Evolutionary conservation across 164 flowering plant species (phyloP).

Genomic region (Umbellularia californica): DNA sequence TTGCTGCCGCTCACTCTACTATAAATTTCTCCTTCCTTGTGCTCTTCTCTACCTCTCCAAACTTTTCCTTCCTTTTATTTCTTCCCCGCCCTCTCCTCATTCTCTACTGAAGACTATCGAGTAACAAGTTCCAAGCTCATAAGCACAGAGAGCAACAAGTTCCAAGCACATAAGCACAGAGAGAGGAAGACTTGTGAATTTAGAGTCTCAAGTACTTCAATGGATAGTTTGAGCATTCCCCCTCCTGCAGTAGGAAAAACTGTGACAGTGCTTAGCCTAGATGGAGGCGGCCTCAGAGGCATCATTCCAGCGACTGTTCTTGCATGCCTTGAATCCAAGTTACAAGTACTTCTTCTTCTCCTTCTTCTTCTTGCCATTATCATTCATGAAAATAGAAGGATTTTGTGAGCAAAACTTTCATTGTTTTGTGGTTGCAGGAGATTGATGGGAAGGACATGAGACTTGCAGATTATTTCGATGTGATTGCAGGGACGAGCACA

Average conservation of each 20-base stretch:
- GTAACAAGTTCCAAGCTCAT: too few relatives aligned
- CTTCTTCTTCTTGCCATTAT: not conserved
- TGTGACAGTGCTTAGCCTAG: slow-evolving; percentile 7
- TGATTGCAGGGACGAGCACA: slow-evolving; percentile 15
- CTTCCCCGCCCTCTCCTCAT: too few relatives aligned
- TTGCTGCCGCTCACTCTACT: too few relatives aligned
- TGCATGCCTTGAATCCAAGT: slow-evolving; percentile 4
- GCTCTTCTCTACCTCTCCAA: too few relatives aligned
- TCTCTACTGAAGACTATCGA: too few relatives aligned
- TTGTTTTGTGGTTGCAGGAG: not conserved
- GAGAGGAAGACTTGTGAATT: too few relatives aligned
- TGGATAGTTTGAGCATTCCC: not conserved
- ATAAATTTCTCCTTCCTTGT: too few relatives aligned
- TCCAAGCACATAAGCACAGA: too few relatives aligned
- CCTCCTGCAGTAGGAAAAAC: not conserved
- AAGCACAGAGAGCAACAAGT: too few relatives aligned
- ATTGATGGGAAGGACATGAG: slow-evolving; percentile 10
- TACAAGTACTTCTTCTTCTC: not conserved
- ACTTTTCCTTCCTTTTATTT: too few relatives aligned
- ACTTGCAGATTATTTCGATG: slow-evolving; percentile 15
- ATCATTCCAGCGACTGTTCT: not conserved
- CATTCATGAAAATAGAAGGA: not conserved
- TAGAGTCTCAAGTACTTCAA: too few relatives aligned
- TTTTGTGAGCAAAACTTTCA: not conserved
- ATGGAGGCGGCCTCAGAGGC: slow-evolving; percentile 10